These are phyloP conservation scores for Fusarium pseudograminearum DNA, from an alignment of 2,329 filamentous ascomycete genomes.

Conservation along the genomic window DNA sequence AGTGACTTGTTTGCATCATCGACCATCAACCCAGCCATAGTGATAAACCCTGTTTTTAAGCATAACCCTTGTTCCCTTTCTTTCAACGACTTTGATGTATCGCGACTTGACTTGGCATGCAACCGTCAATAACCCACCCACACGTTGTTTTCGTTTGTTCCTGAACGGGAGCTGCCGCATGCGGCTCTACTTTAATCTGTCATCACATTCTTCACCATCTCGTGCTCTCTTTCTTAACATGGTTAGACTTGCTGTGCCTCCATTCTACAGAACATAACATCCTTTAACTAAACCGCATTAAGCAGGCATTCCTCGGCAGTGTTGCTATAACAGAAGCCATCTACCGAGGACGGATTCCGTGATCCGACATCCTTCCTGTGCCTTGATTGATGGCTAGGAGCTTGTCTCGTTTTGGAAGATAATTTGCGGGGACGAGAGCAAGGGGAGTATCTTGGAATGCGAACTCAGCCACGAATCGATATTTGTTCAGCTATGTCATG, in stretches of 20 bases:
- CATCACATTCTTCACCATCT: background rate
- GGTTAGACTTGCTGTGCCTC: slow-evolving; percentile 5
- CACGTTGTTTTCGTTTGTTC: background rate
- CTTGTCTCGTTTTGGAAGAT: background rate
- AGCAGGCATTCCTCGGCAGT: background rate
- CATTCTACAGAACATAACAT: background rate
- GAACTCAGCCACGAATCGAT: too few species aligned
- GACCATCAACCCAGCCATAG: background rate
- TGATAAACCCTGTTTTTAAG: slow-evolving; percentile 2
- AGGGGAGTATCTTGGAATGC: background rate
- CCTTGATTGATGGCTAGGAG: background rate
- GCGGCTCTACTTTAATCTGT: background rate
- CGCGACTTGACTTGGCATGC: background rate
- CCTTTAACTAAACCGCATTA: background rate
- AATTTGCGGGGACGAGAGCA: background rate
- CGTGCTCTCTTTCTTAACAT: background rate
- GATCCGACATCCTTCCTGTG: background rate
- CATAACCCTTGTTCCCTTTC: background rate
- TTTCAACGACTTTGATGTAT: background rate
- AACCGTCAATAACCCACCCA: background rate
- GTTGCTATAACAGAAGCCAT: background rate
- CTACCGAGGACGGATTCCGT: slow-evolving; percentile 1
- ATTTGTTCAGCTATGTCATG: background rate
- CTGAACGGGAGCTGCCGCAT: slow-evolving; percentile 5
- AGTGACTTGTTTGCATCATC: background rate